phyloP scores from a whole-genome alignment of 2,329 filamentous ascomycete genomes.

The Diaporthe helianthi region DNA sequence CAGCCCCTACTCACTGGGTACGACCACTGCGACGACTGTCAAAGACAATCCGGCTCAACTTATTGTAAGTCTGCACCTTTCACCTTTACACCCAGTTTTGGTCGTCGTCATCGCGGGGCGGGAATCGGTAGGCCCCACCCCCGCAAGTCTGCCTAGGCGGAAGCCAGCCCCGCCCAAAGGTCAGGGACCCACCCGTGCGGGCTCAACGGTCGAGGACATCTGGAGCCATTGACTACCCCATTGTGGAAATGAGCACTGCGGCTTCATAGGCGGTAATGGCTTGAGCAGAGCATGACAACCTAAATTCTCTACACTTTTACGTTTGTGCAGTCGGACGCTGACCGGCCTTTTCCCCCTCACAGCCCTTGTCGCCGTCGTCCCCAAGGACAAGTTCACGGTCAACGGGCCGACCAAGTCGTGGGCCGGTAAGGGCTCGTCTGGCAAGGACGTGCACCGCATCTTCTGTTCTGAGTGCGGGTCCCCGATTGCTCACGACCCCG shows the following conservation, averaged over 20 bases:
- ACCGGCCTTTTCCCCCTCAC: neutral
- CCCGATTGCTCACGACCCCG: constrained; percentile 74
- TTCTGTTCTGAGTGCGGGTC: constrained; percentile 75
- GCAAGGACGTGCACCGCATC: constrained; percentile 69
- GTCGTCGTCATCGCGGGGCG: constrained; percentile 28
- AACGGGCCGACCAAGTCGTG: constrained; percentile 71
- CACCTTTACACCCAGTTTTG: neutral
- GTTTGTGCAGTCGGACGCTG: neutral
- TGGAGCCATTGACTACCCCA: neutral
- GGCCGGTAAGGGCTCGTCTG: constrained; percentile 65
- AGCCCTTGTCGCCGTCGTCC: constrained; percentile 72
- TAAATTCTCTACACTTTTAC: neutral
- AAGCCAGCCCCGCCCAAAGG: neutral
- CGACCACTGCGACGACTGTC: constrained; percentile 77
- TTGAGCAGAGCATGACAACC: neutral
- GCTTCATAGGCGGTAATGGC: neutral
- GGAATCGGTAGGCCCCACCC: constrained; percentile 22
- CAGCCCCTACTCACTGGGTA: constrained; percentile 64
- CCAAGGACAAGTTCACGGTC: constrained; percentile 69
- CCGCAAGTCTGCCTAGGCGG: constrained; percentile 14
- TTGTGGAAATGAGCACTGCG: neutral
- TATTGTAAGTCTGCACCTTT: constrained; percentile 59
- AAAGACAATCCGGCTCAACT: constrained; percentile 72
- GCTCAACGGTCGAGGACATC: neutral
- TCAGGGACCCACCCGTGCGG: neutral